Base-by-base conservation (phyloP, 1,284 basidiomycete genomes). In the Ustilago curta region DNA sequence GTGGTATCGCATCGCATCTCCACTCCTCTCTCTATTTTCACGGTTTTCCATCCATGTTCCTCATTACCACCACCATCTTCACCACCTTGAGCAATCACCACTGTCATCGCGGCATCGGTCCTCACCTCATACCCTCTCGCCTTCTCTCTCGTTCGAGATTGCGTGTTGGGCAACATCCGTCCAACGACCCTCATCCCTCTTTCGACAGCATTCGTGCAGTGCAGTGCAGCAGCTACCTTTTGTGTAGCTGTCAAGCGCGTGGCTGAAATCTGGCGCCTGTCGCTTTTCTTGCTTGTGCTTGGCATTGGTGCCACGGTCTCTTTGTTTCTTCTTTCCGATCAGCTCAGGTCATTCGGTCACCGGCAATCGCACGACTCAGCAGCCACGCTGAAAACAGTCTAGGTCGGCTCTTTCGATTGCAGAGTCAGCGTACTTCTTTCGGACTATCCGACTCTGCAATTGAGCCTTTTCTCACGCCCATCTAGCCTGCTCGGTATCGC, bases 301-400 rank as follows among this genome's bases (percentile, higher is more conserved):
- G 47, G 18, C 29, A 48, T 48, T n/a, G 47, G 29, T 19, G 6
- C 16, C 35, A 37, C 35, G 35, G 35, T 31, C 47, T 21, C 11
- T 45, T 12, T 23, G 25, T 19, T 42, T n/a, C 6, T 11, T 3
- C 8, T 16, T 12, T 8, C 8, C 12, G 18, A 42, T 8, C 18
- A n/a, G 43, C 4, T 32, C 47, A 19, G 48, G 48, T 49, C 29
- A 32, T 31, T 18, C 14, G 48, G 48, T 35, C 48, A 32, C 48
- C 31, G 31, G 31, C 48, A 32, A 31, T 6, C 29, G 9, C 48
- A 35, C 48, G 27, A 47, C 45, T 47, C 45, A 29, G 27, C 45
- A 29, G 45, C 45, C 16, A 25, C 18, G n/a, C 45, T n/a, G 27
- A 16, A 37, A 47, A 16, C 27, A 29, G 21, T 31, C 19, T 21